These are phyloP conservation scores for Globisporangium sylvaticum DNA, from an alignment of 352 stramenopile species.

Conservation along the genomic window DNA sequence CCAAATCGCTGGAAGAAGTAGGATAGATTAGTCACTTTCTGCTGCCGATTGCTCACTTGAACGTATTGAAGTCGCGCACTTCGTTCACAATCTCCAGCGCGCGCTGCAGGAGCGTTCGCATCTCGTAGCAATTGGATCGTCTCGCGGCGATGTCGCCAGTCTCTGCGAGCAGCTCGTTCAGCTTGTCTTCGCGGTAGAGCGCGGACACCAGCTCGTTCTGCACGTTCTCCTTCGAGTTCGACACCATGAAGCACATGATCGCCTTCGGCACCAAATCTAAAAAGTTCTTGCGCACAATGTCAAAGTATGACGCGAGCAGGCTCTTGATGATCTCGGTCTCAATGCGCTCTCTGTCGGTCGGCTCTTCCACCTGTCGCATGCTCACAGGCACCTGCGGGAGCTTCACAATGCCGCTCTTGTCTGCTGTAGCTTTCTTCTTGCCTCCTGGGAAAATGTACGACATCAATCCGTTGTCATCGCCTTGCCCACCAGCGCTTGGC, in stretches of 20 bases:
- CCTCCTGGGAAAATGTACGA: conserved; percentile 71
- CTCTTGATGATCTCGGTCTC: conserved; percentile 99
- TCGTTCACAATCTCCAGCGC: conserved; percentile 98
- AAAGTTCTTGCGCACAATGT: conserved; percentile 99
- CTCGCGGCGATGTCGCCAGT: conserved; percentile 93
- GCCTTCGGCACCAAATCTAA: conserved; percentile 99
- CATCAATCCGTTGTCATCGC: conserved; percentile 61
- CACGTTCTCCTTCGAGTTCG: conserved; percentile 93
- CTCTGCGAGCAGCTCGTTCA: conserved; percentile 95
- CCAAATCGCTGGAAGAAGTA: neutral
- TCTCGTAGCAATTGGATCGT: conserved; percentile 95
- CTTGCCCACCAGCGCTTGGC: neutral
- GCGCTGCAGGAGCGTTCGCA: conserved; percentile 94
- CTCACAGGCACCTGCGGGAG: conserved; percentile 94
- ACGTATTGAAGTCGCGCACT: conserved; percentile 97
- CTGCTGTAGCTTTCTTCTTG: conserved; percentile 32
- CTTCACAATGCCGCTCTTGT: conserved; percentile 86
- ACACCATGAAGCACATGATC: conserved; percentile 99
- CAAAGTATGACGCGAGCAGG: conserved; percentile 96
- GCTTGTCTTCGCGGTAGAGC: conserved; percentile 95
- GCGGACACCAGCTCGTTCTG: conserved; percentile 97
- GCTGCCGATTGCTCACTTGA: conserved; percentile 73
- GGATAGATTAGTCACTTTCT: conserved; percentile 13
- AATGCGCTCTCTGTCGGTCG: conserved; percentile 93
- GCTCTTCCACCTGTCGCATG: conserved; percentile 94